Base-by-base conservation (phyloP, 169 alveolate species). In the Plasmodium inui region DNA sequence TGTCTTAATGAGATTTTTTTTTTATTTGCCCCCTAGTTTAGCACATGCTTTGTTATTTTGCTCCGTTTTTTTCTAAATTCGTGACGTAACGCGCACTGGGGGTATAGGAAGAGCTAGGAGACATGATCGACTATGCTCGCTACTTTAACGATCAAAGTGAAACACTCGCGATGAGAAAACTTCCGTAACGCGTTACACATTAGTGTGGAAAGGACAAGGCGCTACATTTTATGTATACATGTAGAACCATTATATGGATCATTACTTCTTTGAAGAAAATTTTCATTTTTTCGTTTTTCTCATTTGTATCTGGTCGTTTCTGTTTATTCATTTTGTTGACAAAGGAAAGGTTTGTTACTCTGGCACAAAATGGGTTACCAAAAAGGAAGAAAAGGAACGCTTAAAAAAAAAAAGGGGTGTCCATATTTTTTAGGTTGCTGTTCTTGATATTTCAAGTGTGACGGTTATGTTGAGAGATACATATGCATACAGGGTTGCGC, bases 251-350 rank as follows among this genome's bases (percentile, higher is more conserved):
- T 34, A 53, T 39, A 55, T 74, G 50, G 28, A 85, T 74, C 10
- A 76, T 44, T 85, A 74, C 93, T 50, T 85, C 30, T 55, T 85
- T 85, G 72, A 85, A 28, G 41, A 39, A 61, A 39, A 39, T 73
- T 55, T 85, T 30, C 12, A 85, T 44, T 70, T 84, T 73, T 73
- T 71, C 92, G 37, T 57, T 71, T 84, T 57, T 57, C 19, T 72
- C 92, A 22, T 39, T n/a, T 26, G 37, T 44, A 26, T 61, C 37
- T 19, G 32, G 28, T 82, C 57, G 7, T 14, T 82, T 46, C n/a
- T 30, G 78, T 12, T 71, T 71, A 70, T 55, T 84, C 92, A 84
- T 84, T 84, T 72, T 84, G 91, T 30, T 80, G n/a, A 41, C 50
- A 37, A 17, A 76, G 50, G 50, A 73, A 17, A 41, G 55, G 19